These are phyloP conservation scores for Hemisphaericaspora xylofermentans DNA, from an alignment of 1,139 yeast genomes.

Conservation along the genomic window DNA sequence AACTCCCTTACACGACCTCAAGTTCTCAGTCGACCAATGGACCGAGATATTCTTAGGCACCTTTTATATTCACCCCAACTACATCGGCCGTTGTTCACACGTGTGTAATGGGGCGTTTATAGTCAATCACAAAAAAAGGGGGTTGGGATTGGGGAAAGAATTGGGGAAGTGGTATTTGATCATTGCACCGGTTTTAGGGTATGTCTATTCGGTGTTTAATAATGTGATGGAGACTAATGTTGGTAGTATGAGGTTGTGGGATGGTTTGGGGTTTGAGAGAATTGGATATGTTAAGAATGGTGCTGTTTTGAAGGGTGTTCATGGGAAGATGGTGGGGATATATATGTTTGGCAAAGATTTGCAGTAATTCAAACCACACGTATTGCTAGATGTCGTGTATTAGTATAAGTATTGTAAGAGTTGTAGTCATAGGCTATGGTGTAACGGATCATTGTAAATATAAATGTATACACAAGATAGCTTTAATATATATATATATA, in stretches of 20 bases:
- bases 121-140: conserved; percentile 56
- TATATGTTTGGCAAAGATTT: conserved; percentile 62
- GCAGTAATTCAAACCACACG: neutral
- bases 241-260: conserved; percentile 75
- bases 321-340: conserved; percentile 64
- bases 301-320: conserved; percentile 64
- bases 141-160: conserved; percentile 59
- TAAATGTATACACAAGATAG: no score
- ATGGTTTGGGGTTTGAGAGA: conserved; percentile 66
- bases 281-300: conserved; percentile 69
- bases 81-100: conserved; percentile 73
- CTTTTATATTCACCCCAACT: conserved; percentile 77
- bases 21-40: conserved; percentile 31
- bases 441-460: no score
- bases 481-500: no score
- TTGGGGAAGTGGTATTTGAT: conserved; percentile 60
- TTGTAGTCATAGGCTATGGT: no score
- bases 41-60: conserved; percentile 54
- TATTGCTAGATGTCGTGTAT: neutral
- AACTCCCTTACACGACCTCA: conserved; percentile 15
- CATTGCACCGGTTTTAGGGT: conserved; percentile 73
- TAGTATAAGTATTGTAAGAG: no score
- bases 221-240: conserved; percentile 71
- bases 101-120: conserved; percentile 79
- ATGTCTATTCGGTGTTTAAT: conserved; percentile 77